Evolutionary conservation across 345 rosid genomes (phyloP).

Genomic region (Rhodamnia argentea): DNA sequence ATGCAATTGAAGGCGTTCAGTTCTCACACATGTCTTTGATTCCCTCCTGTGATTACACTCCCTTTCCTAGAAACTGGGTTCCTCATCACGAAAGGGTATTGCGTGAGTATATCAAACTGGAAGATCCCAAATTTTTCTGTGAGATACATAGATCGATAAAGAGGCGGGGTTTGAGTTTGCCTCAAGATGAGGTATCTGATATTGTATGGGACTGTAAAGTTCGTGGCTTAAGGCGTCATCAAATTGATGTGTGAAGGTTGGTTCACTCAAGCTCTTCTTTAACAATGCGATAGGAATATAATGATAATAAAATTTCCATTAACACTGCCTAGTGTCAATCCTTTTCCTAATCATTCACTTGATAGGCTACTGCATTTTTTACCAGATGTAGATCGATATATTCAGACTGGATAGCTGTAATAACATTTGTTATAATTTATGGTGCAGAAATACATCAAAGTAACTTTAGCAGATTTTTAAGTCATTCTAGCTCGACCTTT

Average conservation of each 20-base stretch:
- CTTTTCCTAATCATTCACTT: background rate
- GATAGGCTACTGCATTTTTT: background rate
- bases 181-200: conserved; percentile 86
- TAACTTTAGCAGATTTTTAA: background rate
- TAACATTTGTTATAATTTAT: background rate
- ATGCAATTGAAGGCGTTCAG: conserved; percentile 89
- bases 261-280: background rate
- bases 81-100: conserved; percentile 78
- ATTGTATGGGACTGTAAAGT: conserved; percentile 87
- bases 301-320: background rate
- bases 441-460: background rate
- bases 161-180: conserved; percentile 46
- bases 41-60: conserved; percentile 91
- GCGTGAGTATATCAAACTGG: conserved; percentile 64
- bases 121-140: conserved; percentile 82
- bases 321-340: background rate
- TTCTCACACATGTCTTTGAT: conserved; percentile 86
- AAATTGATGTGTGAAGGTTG: conserved; percentile 17
- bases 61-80: conserved; percentile 81
- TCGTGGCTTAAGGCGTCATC: conserved; percentile 56
- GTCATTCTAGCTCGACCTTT: background rate
- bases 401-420: background rate
- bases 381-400: background rate
- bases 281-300: background rate
- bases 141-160: conserved; percentile 58